Conservation (phyloP, 2,329 filamentous ascomycete genomes). For the Thelonectria blattea region DNA sequence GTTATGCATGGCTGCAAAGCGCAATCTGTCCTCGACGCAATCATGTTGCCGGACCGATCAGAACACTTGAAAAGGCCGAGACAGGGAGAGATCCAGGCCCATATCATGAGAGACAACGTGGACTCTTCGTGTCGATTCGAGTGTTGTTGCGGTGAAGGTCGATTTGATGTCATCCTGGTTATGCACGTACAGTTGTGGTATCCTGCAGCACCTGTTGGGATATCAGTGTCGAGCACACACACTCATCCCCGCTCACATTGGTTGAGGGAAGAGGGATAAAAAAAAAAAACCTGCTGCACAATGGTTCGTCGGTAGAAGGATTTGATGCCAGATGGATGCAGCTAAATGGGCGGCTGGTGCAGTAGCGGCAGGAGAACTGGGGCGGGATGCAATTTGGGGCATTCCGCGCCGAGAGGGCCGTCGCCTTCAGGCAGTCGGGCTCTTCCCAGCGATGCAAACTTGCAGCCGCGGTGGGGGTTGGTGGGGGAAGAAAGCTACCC, state of each 20-base stretch:
- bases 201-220: background rate
- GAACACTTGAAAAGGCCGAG: conserved; percentile 1
- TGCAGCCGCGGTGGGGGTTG: conserved; percentile 23
- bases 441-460: conserved; percentile 3
- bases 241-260: conserved; percentile 12
- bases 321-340: conserved; percentile 10
- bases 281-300: conserved; percentile 12
- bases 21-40: background rate
- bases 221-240: background rate
- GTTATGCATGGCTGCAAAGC: conserved; percentile 2
- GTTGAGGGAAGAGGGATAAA: background rate
- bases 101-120: conserved; percentile 3
- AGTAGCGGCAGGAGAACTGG: conserved; percentile 36
- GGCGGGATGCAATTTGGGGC: conserved; percentile 18
- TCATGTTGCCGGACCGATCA: background rate
- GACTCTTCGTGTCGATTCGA: conserved; percentile 7
- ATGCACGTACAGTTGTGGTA: background rate
- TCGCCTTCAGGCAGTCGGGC: conserved; percentile 11
- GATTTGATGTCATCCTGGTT: conserved; percentile 2
- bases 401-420: conserved; percentile 34
- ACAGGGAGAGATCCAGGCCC: background rate
- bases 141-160: conserved; percentile 9
- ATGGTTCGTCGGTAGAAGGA: conserved; percentile 16
- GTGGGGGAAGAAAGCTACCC: conserved; percentile 33
- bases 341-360: conserved; percentile 34